Evolutionary conservation across 257 asterid genomes (phyloP), one percentile per base, ranked within the genome.

Genomic region (Solanum piurae): DNA sequence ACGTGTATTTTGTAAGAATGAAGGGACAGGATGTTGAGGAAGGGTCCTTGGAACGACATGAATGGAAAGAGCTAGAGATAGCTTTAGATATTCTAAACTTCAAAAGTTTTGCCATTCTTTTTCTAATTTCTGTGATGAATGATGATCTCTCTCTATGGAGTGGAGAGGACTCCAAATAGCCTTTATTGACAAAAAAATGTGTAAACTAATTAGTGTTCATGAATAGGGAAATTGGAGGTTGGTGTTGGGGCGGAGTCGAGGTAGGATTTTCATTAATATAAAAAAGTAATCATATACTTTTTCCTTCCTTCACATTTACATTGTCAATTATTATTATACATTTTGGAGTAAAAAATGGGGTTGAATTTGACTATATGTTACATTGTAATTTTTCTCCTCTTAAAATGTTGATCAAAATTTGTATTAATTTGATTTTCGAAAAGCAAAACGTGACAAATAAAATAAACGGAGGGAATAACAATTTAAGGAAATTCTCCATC

Each of bases 1-100:
- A 84, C 0, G 60, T 52, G 88, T 27, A 68, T 69, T 83, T 69
- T 84, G 68, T 89, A 87, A 87, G 62, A 77, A 42, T 16, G 95
- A 87, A 89, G 95, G 98, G 93, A 91, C 90, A 23, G 96, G 96
- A 77, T 92, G 91, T 40, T 42, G 85, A 0, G 98, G 95, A 88
- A 94, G 96, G 90, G 89, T 93, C 89, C 86, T 92, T 95, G 27
- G 98, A 93, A 87, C 95, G 94, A 93, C 98, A 95, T 2, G 98
- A 42, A 25, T 79, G 90, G 38, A 92, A 94, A 44, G 94, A 86
- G 29, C 95, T 91, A 12, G 92, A 75, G 90, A 95, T 91, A 14
- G 87, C 90, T 87, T 88, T 91, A 87, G 90, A 90, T 73, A 95
- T 88, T 34, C 93, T 91, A 14, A 94, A 93, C 91, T 92, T 94